Evolutionary conservation across 2,329 filamentous ascomycete genomes (phyloP).

Genomic region (Neofusicoccum laricinum): DNA sequence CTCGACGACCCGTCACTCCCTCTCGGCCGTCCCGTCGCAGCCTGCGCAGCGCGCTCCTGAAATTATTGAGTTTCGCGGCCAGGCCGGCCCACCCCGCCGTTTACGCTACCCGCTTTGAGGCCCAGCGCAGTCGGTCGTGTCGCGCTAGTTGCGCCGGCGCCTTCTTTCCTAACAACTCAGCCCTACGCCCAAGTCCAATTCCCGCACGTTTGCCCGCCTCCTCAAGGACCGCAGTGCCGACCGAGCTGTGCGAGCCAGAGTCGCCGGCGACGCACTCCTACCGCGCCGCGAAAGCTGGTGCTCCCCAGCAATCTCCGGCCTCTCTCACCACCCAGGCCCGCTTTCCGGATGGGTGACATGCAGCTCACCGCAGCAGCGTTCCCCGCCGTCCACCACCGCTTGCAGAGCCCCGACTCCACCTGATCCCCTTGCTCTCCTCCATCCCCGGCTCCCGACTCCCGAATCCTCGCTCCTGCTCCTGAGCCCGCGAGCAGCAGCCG

Average conservation of each 20-base stretch:
- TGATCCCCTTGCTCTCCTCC: background rate
- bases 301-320: slow-evolving; percentile 1
- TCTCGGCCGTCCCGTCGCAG: background rate
- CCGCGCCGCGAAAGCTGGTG: background rate
- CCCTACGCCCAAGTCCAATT: slow-evolving; percentile 3
- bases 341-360: slow-evolving; percentile 18
- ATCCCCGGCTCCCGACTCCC: background rate
- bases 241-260: slow-evolving; percentile 5
- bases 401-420: background rate
- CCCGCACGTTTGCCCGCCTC: background rate
- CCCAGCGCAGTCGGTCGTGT: slow-evolving; percentile 5
- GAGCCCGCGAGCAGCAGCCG: background rate
- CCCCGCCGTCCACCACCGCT: slow-evolving; percentile 8
- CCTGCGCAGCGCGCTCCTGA: background rate
- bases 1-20: background rate
- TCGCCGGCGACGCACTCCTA: background rate
- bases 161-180: slow-evolving; percentile 13
- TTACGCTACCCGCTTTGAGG: slow-evolving; percentile 7
- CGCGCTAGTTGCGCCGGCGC: slow-evolving; percentile 8
- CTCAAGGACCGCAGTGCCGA: slow-evolving; percentile 1
- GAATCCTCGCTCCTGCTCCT: too few species aligned
- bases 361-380: slow-evolving; percentile 7
- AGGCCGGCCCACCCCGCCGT: background rate
- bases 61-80: background rate
- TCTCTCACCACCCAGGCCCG: slow-evolving; percentile 11